Evolutionary conservation across 2,329 filamentous ascomycete species (phyloP).

Genomic region (Nothophaeocryptopus gaeumannii): DNA sequence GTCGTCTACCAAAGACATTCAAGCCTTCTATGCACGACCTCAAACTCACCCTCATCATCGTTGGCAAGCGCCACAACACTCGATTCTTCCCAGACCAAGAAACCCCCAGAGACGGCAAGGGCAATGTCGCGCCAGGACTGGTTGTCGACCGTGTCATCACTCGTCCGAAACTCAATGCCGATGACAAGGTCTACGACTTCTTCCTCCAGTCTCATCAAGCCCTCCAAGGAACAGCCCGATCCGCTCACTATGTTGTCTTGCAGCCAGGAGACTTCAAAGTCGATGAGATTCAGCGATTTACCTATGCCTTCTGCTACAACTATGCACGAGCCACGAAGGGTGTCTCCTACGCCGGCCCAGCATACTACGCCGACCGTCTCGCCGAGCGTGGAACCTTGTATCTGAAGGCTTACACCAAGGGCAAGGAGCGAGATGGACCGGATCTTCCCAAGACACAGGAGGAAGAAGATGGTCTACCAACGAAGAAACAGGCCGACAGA

Average conservation of each 20-base stretch:
- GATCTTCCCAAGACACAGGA: no score
- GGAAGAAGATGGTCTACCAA: not conserved
- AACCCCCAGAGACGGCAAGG: conserved; percentile 20
- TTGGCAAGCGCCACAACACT: conserved; percentile 42
- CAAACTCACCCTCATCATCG: conserved; percentile 29
- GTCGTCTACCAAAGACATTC: no score
- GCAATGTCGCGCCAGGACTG: conserved; percentile 29
- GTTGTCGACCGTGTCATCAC: conserved; percentile 34
- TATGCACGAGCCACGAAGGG: conserved; percentile 34
- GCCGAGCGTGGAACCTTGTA: conserved; percentile 38
- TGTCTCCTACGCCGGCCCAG: conserved; percentile 38
- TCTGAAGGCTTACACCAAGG: conserved; percentile 17
- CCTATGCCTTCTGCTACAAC: conserved; percentile 34
- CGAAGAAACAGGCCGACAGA: not conserved
- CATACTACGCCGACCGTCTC: conserved; percentile 42
- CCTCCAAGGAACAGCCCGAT: conserved; percentile 32
- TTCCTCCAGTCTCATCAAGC: conserved; percentile 36
- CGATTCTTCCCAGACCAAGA: conserved; percentile 38
- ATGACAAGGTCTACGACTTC: conserved; percentile 30
- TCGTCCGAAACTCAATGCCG: conserved; percentile 8
- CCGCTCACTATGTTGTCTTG: conserved; percentile 37
- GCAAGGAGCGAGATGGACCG: conserved; percentile 14
- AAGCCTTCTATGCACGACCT: no score
- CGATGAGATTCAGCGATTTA: conserved; percentile 24
- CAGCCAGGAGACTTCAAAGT: conserved; percentile 20